Base-by-base conservation (phyloP, 768 basidiomycete genomes). In the Mrakia blollopis region DNA sequence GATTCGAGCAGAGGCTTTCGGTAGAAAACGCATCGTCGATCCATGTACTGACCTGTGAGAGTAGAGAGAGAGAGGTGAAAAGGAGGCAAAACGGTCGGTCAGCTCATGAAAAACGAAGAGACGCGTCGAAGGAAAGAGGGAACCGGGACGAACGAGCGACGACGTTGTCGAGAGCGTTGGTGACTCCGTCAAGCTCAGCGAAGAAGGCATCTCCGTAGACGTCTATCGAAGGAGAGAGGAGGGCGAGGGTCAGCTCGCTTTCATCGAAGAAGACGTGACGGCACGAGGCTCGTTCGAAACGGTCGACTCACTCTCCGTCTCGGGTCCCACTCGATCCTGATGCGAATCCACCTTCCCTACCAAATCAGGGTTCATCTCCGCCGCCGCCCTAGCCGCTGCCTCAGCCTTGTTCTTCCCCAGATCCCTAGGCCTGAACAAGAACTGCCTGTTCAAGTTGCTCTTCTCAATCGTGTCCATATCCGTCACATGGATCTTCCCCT, bases 391-490 rank as follows among this genome's bases (percentile, higher is more conserved):
- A 25, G 91, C 93, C 74, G 95, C 96, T 47, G 94, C 92, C 83
- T 97, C 95, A 23, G 94, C 88, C 85, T 99, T 99, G 87, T 98
- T 98, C 83, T 93, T 91, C 72, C 97, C 95, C 14, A 99, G 85
- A 83, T 99, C 97, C 85, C 96, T 97, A 3, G 94, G 85, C 65
- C 97, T 89, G 88, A 99, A 99, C 80, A 99, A 86, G 88, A 99
- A 99, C 83, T 99, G 97, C 76, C 97, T 87, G 84, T 99, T 99
- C 74, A 99, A 85, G 84, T 99, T 99, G 81, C 92, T 94, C 88
- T 99, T 99, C 86, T 99, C 97, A 82, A 99, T 99, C 41, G 95
- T 98, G 84, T 99, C 97, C 81, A 99, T 84, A 84, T 99, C 97
- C 8, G 97, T 98, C 75, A 98, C 93, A 80, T 95, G 90, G 75